Evolutionary conservation across 495 filamentous ascomycete genomes (phyloP).

Genomic region (Talaromyces proteolyticus): DNA sequence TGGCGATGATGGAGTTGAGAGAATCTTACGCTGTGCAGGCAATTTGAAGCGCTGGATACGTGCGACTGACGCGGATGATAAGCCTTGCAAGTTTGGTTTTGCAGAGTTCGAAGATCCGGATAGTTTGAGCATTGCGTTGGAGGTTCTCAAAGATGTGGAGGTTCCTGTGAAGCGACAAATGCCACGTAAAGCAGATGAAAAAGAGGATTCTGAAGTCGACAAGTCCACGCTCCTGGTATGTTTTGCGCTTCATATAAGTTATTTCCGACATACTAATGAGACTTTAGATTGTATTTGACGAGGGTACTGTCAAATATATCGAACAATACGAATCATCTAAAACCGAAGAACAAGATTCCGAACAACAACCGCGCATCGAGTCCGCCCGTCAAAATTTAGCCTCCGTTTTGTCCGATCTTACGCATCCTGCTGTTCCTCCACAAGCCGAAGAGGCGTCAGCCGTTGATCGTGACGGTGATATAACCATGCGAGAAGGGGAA

Average conservation of each 20-base stretch:
- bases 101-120: conserved; percentile 94
- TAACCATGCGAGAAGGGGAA: conserved; percentile 61
- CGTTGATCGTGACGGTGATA: conserved; percentile 61
- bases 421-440: conserved; percentile 53
- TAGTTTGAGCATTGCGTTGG: conserved; percentile 78
- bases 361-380: conserved; percentile 61
- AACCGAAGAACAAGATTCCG: conserved; percentile 59
- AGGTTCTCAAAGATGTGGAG: conserved; percentile 79
- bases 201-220: conserved; percentile 55
- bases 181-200: conserved; percentile 36
- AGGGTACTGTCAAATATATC: conserved; percentile 70
- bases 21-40: conserved; percentile 71
- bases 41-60: conserved; percentile 80
- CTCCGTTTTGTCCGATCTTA: conserved; percentile 61
- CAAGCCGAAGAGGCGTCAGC: conserved; percentile 42
- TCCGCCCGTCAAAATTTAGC: conserved; percentile 60
- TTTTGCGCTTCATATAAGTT: conserved; percentile 1
- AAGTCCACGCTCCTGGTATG: conserved; percentile 60
- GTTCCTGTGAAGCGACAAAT: conserved; percentile 73
- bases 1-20: conserved; percentile 78
- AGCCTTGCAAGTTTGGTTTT: conserved; percentile 87
- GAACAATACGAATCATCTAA: conserved; percentile 67
- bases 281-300: conserved; percentile 64
- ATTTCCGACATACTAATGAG: conserved; percentile 9
- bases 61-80: conserved; percentile 74